A percentile compares a stretch with the other conserved stretches of the same genome.
Conservation (phyloP, 1,284 basidiomycete genomes). For the Rhodofomes roseus region DNA sequence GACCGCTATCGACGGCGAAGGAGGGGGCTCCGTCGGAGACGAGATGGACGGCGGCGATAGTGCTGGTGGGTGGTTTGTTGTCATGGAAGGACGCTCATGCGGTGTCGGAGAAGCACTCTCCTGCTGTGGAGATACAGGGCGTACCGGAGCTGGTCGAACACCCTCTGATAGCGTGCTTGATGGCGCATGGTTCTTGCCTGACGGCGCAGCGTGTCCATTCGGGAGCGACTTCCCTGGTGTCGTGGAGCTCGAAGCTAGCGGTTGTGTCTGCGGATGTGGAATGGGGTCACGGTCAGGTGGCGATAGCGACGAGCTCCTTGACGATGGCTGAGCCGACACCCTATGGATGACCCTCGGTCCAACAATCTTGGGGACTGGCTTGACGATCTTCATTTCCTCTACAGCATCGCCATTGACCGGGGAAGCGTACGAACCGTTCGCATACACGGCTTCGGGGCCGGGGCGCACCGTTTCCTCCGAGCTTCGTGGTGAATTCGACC, state of each 20-base stretch:
- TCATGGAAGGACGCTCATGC: neutral
- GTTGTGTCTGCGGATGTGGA: neutral
- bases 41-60: constrained; percentile 4
- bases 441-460: constrained; percentile 28
- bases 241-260: neutral
- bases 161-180: neutral
- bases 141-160: neutral
- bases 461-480: constrained; percentile 63
- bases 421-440: constrained; percentile 37
- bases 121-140: neutral
- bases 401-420: constrained; percentile 12
- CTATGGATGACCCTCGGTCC: constrained; percentile 53
- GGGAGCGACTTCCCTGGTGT: neutral
- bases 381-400: constrained; percentile 11
- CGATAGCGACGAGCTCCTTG: constrained; percentile 31
- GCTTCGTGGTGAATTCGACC: constrained; percentile 19
- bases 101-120: neutral
- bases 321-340: constrained; percentile 43
- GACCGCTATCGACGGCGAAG: constrained; percentile 18
- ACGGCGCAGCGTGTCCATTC: constrained; percentile 5
- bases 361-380: constrained; percentile 21
- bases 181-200: neutral
- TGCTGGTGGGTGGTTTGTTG: neutral
- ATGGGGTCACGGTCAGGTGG: neutral
- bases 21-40: neutral